Base-by-base conservation (phyloP, 2,329 filamentous ascomycete species). In the Aureobasidium sp. region DNA sequence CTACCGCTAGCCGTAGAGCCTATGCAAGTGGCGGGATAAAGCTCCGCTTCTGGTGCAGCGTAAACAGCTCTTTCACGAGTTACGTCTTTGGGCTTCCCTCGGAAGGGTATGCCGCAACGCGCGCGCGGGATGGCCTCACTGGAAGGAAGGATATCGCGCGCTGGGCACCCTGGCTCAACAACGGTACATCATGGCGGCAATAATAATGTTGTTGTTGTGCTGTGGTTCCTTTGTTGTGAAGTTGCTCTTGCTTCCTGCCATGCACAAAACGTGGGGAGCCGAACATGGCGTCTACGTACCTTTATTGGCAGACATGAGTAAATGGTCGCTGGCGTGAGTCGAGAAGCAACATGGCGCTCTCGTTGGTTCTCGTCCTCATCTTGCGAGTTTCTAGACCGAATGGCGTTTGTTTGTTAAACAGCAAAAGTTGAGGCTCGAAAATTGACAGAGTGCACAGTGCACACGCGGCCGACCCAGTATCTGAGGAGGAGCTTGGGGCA, bases 241-340 rank as follows among this genome's bases (percentile, higher is more conserved):
- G 45, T 31, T 5, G 6, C 47, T 22, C 29, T 51, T 9, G 27
- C 47, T 51, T 29, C 34, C 39, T 57, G 27, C 53, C 27, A 29
- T 17, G 1, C n/a, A 31, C 53, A 25, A 45, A 57, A 45, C 27
- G 29, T 57, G 53, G 53, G 53, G 53, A 57, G 53, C 53, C 53
- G 53, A 45, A 57, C 27, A 57, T 31, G 27, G 52, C 39, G 27
- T 34, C 3, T 34, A 22, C 9, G 53, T 34, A 45, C 39, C 36
- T 31, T 42, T 55, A 55, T 55, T 42, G 37, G 51, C 37, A 55
- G 17, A 37, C 31, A 14, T 17, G 6, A 20, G 17, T 31, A 5
- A 9, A 37, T 55, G 51, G 51, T 42, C 20, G 37, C 37, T 55
- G 51, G 51, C 51, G 51, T 42, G 7, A 20, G 8, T 29, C 51